Conservation (phyloP, 495 filamentous ascomycete species). For the Neurospora sp. region DNA sequence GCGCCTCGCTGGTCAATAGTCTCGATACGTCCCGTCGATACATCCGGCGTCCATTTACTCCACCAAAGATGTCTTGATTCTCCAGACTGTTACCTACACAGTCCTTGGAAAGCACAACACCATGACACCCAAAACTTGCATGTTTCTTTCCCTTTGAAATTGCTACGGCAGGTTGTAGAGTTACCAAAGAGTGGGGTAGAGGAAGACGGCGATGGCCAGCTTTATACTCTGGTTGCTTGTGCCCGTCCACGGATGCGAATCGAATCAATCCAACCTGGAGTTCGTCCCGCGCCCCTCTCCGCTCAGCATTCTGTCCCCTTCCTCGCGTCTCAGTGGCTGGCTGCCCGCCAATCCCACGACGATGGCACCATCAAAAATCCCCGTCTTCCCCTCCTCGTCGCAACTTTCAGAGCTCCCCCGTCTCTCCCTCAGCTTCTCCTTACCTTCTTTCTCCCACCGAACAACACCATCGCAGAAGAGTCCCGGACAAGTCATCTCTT, state of each 20-base stretch:
- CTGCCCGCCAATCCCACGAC: constrained; percentile 17
- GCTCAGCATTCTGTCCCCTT: neutral
- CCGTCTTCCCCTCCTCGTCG: constrained; percentile 19
- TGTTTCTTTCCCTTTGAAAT: neutral
- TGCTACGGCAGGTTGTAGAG: neutral
- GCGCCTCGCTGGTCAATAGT: neutral
- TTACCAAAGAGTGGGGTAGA: neutral
- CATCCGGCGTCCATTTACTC: neutral
- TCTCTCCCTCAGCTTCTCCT: neutral
- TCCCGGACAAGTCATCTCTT: neutral
- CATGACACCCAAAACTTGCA: neutral
- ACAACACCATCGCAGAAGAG: neutral
- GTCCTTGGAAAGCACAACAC: neutral
- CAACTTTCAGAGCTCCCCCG: constrained; percentile 3
- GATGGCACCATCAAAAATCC: constrained; percentile 24
- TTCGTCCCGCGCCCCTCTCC: neutral
- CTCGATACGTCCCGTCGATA: neutral
- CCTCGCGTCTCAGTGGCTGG: neutral
- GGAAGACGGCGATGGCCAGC: neutral
- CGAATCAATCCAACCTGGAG: neutral
- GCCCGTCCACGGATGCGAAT: neutral
- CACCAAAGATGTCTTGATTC: neutral
- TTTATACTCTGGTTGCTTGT: neutral
- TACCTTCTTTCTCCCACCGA: neutral
- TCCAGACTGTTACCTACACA: neutral